A percentile compares a stretch with the other conserved stretches of the same genome.
Conservation (phyloP, 2,329 filamentous ascomycete genomes). For the Atkinsonella hypoxylon region DNA sequence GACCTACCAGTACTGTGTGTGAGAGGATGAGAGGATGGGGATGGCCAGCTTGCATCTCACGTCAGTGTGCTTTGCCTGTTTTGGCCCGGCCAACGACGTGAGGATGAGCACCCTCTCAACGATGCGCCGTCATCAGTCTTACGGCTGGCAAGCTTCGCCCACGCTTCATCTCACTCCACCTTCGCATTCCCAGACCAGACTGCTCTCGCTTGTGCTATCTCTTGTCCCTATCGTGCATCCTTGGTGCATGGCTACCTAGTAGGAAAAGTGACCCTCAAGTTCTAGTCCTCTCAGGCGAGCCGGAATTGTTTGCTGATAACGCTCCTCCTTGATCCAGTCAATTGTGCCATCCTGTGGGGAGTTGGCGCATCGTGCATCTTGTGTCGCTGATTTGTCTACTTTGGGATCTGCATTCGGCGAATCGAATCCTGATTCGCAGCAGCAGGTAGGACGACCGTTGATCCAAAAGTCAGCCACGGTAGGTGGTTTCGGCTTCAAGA, state of each 20-base stretch:
- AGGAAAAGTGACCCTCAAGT: neutral
- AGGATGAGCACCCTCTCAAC: neutral
- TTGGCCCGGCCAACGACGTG: neutral
- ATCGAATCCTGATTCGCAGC: neutral
- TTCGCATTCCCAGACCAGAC: neutral
- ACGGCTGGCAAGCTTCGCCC: neutral
- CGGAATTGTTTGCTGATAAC: neutral
- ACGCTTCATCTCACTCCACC: neutral
- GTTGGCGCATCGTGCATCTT: neutral
- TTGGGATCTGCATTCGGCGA: too few species aligned
- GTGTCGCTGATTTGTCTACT: neutral
- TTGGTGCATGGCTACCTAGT: neutral
- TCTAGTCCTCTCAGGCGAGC: neutral
- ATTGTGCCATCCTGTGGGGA: neutral
- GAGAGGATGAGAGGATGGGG: too few species aligned
- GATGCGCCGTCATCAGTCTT: neutral
- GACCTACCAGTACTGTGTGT: neutral
- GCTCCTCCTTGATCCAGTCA: neutral
- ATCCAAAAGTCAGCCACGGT: neutral
- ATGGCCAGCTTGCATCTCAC: neutral
- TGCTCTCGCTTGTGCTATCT: neutral
- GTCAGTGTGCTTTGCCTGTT: conserved; percentile 1
- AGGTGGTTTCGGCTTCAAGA: neutral
- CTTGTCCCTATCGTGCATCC: neutral
- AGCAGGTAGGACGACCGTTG: neutral